A percentile compares a stretch with the other conserved stretches of the same genome.
These are phyloP conservation scores for Yamagishiella unicocca DNA, from an alignment of 139 green algal genomes.

Conservation along the genomic window DNA sequence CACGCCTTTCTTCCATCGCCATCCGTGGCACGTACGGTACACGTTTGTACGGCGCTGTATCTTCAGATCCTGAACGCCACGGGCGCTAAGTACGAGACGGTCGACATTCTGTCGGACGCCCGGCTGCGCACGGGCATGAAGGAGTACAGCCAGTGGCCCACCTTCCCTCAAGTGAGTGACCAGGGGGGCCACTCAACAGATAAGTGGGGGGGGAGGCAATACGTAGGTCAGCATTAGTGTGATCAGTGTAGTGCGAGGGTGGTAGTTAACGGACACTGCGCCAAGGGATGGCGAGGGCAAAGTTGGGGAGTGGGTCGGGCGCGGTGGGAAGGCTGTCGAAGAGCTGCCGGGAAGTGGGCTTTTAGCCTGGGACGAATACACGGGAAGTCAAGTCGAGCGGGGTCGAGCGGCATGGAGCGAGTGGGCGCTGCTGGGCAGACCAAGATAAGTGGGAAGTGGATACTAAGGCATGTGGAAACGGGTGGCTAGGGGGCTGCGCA, in stretches of 20 bases:
- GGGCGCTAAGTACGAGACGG: conserved; percentile 78
- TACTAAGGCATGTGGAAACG: too few species aligned
- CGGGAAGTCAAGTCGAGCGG: too few species aligned
- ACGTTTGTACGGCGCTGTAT: not conserved
- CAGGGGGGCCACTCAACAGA: not conserved
- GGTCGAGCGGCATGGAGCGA: too few species aligned
- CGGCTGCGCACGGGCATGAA: conserved; percentile 90
- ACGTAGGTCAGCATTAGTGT: too few species aligned
- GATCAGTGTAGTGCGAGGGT: too few species aligned
- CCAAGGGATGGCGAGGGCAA: too few species aligned
- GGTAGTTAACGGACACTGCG: too few species aligned
- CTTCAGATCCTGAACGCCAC: conserved; percentile 88
- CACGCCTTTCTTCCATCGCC: not conserved
- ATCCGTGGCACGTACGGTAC: not conserved
- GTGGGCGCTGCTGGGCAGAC: too few species aligned
- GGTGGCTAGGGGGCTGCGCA: not conserved
- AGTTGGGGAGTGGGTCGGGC: too few species aligned
- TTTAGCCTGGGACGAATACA: too few species aligned
- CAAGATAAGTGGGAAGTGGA: too few species aligned
- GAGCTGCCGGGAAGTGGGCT: too few species aligned
- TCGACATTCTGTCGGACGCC: conserved; percentile 97
- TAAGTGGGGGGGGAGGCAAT: not conserved
- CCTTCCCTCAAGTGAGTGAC: conserved; percentile 76
- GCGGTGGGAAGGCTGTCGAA: not conserved
- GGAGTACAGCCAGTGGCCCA: conserved; percentile 88